These are phyloP conservation scores for Aspergillus caelatus DNA, from an alignment of 2,329 filamentous ascomycete genomes.

Conservation along the genomic window DNA sequence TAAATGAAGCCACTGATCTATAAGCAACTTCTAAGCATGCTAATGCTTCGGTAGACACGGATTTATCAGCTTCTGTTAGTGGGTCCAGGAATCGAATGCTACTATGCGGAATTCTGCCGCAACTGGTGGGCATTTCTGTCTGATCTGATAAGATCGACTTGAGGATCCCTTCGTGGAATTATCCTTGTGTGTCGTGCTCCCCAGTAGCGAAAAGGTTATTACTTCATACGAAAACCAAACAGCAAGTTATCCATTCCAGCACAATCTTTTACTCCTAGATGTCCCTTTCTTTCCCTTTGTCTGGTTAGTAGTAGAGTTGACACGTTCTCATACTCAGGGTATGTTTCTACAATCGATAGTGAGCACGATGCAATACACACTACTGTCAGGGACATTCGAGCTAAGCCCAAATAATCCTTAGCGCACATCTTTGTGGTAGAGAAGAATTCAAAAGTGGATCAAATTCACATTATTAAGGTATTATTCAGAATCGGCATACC, in stretches of 20 bases:
- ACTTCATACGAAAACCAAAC: background rate
- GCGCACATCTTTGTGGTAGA: background rate
- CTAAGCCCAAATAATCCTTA: background rate
- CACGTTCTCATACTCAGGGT: background rate
- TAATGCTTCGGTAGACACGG: background rate
- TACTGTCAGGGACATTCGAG: background rate
- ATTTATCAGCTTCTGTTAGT: background rate
- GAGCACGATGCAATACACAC: background rate
- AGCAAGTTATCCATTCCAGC: background rate
- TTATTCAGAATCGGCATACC: constrained; percentile 4
- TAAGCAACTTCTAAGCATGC: constrained; percentile 1
- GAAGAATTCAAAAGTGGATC: background rate
- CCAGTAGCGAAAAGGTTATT: background rate
- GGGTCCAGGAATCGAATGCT: background rate
- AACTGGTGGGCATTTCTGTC: background rate
- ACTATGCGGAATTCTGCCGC: background rate
- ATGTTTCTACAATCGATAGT: background rate
- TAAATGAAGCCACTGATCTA: background rate
- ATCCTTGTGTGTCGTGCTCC: background rate
- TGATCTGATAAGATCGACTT: constrained; percentile 2
- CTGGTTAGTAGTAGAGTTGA: background rate
- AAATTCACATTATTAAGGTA: background rate
- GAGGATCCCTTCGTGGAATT: background rate
- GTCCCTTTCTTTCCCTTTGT: background rate
- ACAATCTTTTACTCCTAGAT: background rate